phyloP scores from a whole-genome alignment of 805 yeast species.

The Wickerhamiella dianesei region DNA sequence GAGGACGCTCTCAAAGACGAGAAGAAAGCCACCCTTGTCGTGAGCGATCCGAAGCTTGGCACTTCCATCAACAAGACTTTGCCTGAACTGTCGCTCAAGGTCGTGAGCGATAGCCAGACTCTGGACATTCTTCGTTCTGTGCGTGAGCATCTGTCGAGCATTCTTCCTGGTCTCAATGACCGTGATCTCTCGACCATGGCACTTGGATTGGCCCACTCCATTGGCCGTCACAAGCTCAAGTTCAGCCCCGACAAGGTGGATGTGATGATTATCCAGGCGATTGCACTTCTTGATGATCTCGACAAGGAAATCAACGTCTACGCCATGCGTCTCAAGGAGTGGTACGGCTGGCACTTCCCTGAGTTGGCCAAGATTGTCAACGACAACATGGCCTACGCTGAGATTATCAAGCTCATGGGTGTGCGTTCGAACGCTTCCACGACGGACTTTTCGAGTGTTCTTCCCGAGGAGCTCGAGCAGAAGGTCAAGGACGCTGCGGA shows the following conservation, averaged over 20 bases:
- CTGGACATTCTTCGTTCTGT: constrained; percentile 91
- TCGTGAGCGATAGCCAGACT: constrained; percentile 90
- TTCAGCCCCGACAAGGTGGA: constrained; percentile 97
- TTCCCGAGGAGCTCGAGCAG: constrained; percentile 88
- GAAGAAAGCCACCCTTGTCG: constrained; percentile 70
- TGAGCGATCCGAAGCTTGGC: constrained; percentile 90
- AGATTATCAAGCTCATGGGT: constrained; percentile 89
- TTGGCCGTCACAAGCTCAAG: constrained; percentile 96
- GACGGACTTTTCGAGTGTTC: constrained; percentile 76
- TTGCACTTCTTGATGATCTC: constrained; percentile 88
- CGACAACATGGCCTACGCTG: constrained; percentile 93
- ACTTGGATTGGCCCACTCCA: constrained; percentile 94
- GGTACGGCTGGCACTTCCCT: constrained; percentile 99
- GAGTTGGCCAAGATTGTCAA: constrained; percentile 94
- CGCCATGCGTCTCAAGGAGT: constrained; percentile 97
- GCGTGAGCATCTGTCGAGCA: constrained; percentile 84
- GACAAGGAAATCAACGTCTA: constrained; percentile 97
- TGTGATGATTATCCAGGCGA: constrained; percentile 98
- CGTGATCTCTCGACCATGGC: constrained; percentile 85
- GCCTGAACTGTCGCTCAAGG: constrained; percentile 65
- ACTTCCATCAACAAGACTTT: constrained; percentile 81
- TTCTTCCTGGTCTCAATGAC: constrained; percentile 85
- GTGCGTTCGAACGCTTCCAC: constrained; percentile 80
- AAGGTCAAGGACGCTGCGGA: constrained; percentile 94
- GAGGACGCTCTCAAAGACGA: constrained; percentile 26